Percentiles rank a stretch among this genome's conserved stretches.
phyloP scores from a whole-genome alignment of 805 yeast genomes.

The Candida easanensis region DNA sequence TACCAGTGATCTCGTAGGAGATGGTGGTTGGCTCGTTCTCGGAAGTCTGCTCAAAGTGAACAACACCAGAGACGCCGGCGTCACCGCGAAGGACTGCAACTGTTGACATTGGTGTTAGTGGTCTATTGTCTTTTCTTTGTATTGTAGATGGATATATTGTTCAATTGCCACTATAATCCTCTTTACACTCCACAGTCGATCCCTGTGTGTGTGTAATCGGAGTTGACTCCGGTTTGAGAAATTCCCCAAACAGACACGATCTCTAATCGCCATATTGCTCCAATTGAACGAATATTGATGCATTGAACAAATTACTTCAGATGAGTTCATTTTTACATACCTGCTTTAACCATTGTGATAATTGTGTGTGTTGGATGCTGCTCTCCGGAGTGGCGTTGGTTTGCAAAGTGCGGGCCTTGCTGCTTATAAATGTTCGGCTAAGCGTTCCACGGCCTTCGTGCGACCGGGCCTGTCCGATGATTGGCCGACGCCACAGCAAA shows the following conservation, averaged over 20 bases:
- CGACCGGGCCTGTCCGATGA: neutral
- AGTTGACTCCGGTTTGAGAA: too few relatives aligned
- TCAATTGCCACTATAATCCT: too few relatives aligned
- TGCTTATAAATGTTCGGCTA: constrained; percentile 9
- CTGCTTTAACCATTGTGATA: constrained; percentile 30
- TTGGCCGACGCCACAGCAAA: constrained; percentile 1
- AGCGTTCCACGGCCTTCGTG: neutral
- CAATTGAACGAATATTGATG: neutral
- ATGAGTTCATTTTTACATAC: too few relatives aligned
- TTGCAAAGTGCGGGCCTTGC: constrained; percentile 5
- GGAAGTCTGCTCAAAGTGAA: constrained; percentile 77
- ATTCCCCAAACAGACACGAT: too few relatives aligned
- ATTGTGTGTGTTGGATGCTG: neutral
- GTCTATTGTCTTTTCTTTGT: too few relatives aligned
- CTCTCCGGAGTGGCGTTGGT: neutral
- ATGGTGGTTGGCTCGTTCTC: constrained; percentile 84
- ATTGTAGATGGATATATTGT: too few relatives aligned
- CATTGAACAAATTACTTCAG: neutral
- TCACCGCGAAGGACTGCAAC: constrained; percentile 98
- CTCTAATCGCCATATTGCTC: neutral
- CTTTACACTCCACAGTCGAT: too few relatives aligned
- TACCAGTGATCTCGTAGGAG: constrained; percentile 86
- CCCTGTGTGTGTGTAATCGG: too few relatives aligned
- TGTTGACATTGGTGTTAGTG: constrained; percentile 17
- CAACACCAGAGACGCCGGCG: constrained; percentile 82